These are phyloP conservation scores for Ophiobolus disseminans DNA, from an alignment of 2,329 filamentous ascomycete species.

Conservation along the genomic window DNA sequence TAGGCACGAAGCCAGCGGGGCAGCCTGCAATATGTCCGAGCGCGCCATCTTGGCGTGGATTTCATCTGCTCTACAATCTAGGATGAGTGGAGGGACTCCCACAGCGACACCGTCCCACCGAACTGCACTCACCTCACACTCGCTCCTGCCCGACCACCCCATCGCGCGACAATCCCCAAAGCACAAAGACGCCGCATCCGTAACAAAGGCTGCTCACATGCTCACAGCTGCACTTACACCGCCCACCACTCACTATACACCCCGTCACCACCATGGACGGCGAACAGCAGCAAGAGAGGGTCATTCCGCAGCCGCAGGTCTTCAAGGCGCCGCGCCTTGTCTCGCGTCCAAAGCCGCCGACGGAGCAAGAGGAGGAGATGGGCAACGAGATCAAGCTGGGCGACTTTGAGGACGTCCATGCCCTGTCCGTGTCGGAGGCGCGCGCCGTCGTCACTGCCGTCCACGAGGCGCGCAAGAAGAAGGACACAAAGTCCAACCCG, in stretches of 20 bases:
- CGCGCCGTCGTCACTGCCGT: conserved; percentile 91
- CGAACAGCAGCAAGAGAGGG: conserved; percentile 29
- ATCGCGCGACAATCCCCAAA: neutral
- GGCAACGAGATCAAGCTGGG: conserved; percentile 81
- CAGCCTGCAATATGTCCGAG: neutral
- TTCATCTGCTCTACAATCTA: too few relatives aligned
- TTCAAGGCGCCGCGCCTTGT: conserved; percentile 45
- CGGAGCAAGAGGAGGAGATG: conserved; percentile 85
- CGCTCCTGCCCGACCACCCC: neutral
- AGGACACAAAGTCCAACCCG: conserved; percentile 69
- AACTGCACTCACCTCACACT: too few relatives aligned
- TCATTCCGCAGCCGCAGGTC: conserved; percentile 25
- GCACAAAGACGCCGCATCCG: neutral
- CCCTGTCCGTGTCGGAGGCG: conserved; percentile 90
- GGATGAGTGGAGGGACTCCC: too few relatives aligned
- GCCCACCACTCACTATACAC: neutral
- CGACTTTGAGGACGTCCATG: conserved; percentile 91
- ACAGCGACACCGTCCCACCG: too few relatives aligned
- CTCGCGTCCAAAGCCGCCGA: conserved; percentile 64
- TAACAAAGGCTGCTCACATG: conserved; percentile 2
- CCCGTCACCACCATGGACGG: conserved; percentile 38
- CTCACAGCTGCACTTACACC: neutral
- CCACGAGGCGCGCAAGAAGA: conserved; percentile 77
- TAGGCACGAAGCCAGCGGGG: conserved; percentile 1
- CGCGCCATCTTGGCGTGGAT: conserved; percentile 4